phyloP scores from a whole-genome alignment of 148 eudicot genomes.

The Diospyros lotus region DNA sequence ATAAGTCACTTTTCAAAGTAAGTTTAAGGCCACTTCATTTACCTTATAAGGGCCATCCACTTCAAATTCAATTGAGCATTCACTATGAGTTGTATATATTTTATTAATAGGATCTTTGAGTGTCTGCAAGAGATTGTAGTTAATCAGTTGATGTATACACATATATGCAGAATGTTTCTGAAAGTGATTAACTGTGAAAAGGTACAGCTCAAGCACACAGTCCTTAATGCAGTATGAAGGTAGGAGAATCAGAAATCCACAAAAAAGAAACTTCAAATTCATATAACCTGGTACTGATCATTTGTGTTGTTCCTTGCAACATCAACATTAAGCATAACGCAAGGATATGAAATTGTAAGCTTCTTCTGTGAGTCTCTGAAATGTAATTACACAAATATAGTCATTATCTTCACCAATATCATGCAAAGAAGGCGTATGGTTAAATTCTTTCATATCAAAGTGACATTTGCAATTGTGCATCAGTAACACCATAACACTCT shows the following conservation, averaged over 20 bases:
- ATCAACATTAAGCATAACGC: conserved; percentile 98
- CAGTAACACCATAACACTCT: background rate
- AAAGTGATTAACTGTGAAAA: conserved; percentile 7
- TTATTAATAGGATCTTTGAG: conserved; percentile 77
- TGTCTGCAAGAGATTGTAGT: conserved; percentile 47
- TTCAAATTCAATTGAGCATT: conserved; percentile 99
- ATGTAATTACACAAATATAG: conserved; percentile 9
- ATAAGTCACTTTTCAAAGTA: conserved; percentile 1
- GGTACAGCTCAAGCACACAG: conserved; percentile 7
- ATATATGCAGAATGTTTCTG: background rate
- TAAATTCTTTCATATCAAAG: background rate
- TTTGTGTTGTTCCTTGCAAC: conserved; percentile 97
- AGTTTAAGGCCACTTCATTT: conserved; percentile 9
- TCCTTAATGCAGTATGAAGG: background rate
- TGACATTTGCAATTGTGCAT: background rate
- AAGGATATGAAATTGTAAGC: conserved; percentile 95
- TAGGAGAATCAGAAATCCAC: background rate
- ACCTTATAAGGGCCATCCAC: conserved; percentile 99
- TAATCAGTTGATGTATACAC: conserved; percentile 5
- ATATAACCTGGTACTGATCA: conserved; percentile 91
- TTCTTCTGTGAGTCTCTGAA: conserved; percentile 82
- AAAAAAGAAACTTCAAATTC: conserved; percentile 12
- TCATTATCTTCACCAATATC: conserved; percentile 5
- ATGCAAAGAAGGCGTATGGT: background rate
- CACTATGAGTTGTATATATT: conserved; percentile 83